Conservation (phyloP, 1,284 basidiomycete genomes). For the Microbotryum lychnidis-dioicae region DNA sequence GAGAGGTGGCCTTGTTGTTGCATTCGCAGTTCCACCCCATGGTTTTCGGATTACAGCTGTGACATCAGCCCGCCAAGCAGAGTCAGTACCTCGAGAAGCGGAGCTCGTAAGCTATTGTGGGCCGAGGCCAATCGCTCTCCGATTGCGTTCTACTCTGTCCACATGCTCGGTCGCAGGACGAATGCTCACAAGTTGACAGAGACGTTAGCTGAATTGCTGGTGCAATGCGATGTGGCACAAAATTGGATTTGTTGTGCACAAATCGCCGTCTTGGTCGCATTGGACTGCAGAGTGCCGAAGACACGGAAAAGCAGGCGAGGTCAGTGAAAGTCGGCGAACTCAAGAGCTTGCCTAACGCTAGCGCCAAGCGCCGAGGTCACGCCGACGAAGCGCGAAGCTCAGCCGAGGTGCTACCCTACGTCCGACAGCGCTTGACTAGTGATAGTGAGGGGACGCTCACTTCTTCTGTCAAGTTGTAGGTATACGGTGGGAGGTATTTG, state of each 20-base stretch:
- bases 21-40: constrained; percentile 27
- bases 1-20: constrained; percentile 9
- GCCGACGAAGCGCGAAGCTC: too few relatives aligned
- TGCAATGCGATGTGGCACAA: constrained; percentile 11
- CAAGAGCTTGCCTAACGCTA: background rate
- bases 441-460: background rate
- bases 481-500: constrained; percentile 11
- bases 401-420: too few relatives aligned
- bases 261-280: constrained; percentile 13
- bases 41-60: constrained; percentile 21
- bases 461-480: constrained; percentile 24
- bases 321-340: background rate
- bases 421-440: too few relatives aligned
- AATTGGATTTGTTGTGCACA: constrained; percentile 19
- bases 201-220: constrained; percentile 1
- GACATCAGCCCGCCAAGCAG: background rate
- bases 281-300: constrained; percentile 1
- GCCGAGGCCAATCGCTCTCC: too few relatives aligned
- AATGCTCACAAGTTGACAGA: constrained; percentile 19
- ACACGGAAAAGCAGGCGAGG: background rate
- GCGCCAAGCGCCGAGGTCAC: background rate
- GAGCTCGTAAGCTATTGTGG: too few relatives aligned
- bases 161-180: too few relatives aligned
- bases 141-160: too few relatives aligned
- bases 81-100: background rate